These are phyloP conservation scores for Neoconidiobolus thromboides DNA, from an alignment of 371 early-diverging fungal genomes.

Conservation along the genomic window DNA sequence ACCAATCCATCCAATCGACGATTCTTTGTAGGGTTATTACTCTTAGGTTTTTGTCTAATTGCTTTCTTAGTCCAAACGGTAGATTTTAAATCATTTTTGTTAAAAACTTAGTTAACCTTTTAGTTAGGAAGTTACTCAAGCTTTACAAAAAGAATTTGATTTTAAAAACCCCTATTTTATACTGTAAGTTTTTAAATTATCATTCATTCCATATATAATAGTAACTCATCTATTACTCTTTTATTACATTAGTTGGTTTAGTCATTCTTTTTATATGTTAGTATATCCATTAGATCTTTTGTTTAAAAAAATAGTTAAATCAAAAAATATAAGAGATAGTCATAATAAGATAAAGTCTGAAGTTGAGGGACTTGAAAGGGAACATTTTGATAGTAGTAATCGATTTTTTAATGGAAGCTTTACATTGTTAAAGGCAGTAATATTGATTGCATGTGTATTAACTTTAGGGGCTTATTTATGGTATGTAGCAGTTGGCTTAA, in stretches of 20 bases:
- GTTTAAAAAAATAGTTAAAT: conserved; percentile 8
- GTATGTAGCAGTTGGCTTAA: conserved; percentile 53
- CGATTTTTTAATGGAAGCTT: conserved; percentile 4
- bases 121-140: conserved; percentile 34
- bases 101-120: neutral
- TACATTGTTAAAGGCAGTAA: conserved; percentile 13
- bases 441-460: conserved; percentile 29
- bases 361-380: conserved; percentile 1
- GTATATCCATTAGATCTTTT: conserved; percentile 41
- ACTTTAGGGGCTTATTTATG: conserved; percentile 58
- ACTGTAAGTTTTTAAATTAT: conserved; percentile 21
- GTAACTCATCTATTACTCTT: neutral
- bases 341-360: conserved; percentile 5
- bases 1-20: too few species aligned
- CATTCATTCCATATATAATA: neutral
- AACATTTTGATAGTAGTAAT: neutral
- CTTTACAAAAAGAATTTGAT: conserved; percentile 32
- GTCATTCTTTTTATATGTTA: conserved; percentile 47
- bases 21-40: conserved; percentile 10
- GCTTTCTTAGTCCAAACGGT: conserved; percentile 41
- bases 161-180: conserved; percentile 60
- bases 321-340: conserved; percentile 6
- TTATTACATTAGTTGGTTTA: conserved; percentile 25
- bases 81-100: neutral
- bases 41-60: conserved; percentile 31